Conservation (phyloP, 176 grass and related monocot species). For the Hsuehochloa calcarea region DNA sequence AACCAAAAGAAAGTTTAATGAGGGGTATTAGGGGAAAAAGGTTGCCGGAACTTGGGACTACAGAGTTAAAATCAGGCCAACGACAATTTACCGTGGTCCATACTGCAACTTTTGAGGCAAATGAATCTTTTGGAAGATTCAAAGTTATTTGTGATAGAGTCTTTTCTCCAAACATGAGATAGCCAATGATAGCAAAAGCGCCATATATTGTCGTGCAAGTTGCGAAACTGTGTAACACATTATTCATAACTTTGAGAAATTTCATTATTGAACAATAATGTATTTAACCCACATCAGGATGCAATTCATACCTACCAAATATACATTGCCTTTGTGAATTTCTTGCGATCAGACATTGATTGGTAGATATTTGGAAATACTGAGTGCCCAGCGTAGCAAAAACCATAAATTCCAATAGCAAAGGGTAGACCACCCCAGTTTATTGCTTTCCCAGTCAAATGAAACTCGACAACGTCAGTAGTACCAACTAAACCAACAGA, state of each 20-base stretch:
- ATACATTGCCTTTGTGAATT: constrained; percentile 79
- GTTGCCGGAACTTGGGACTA: no score
- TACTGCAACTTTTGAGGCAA: constrained; percentile 80
- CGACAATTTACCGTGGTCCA: constrained; percentile 72
- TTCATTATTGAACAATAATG: neutral
- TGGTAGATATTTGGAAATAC: constrained; percentile 98
- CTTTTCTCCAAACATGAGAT: constrained; percentile 87
- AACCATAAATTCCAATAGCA: constrained; percentile 89
- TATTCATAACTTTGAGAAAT: constrained; percentile 36
- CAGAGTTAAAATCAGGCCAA: no score
- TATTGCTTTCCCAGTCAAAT: constrained; percentile 60
- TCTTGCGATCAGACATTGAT: constrained; percentile 85
- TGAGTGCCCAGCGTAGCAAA: constrained; percentile 81
- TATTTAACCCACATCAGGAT: neutral
- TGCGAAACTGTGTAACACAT: constrained; percentile 57
- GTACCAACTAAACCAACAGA: constrained; percentile 64
- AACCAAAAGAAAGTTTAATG: constrained; percentile 11
- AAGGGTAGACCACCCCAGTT: constrained; percentile 79
- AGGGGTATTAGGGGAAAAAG: no score
- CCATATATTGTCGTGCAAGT: constrained; percentile 82
- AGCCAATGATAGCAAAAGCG: constrained; percentile 69
- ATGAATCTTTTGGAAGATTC: constrained; percentile 77
- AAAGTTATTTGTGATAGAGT: constrained; percentile 90
- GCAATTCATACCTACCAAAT: constrained; percentile 55
- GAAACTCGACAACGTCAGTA: constrained; percentile 60